Evolutionary conservation across 208 protist species (phyloP), one percentile per base, ranked within the genome.

Genomic region (Leishmania tarentolae): DNA sequence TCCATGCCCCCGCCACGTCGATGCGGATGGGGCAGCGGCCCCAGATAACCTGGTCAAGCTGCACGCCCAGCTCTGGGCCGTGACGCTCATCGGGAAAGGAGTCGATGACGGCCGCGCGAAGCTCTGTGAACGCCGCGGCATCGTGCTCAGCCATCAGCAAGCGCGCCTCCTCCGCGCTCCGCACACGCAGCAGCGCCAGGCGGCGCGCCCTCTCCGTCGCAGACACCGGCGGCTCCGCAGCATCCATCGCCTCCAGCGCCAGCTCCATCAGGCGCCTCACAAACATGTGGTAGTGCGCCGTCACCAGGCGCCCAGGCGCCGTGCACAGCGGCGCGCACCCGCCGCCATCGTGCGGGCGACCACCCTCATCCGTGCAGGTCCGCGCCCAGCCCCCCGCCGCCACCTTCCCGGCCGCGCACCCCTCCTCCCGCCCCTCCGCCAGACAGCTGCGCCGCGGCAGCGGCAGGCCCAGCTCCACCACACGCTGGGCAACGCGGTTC

Each of bases 1-100:
- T 91, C 92, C 92, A 95, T 47, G 83, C 92, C 6, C 92, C 88
- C 24, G 87, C 81, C 8, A 95, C 9, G 70, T 95, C 92, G 35
- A 95, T 83, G 21, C 92, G 90, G 3, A 87, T 84, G 11, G 91
- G 90, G 31, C 80, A 81, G 59, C 87, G 85, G 53, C 76, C 86
- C 87, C 85, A 89, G 69, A 93, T 84, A 35, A 92, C 84, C 68
- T 92, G 86, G 52, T 92, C 86, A 21, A 86, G 78, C 42, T 85
- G 81, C 50, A 89, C 81, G 15, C 80, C 59, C 28, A 86, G 56
- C 35, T 61, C 50, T 37, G 89, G 89, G 9, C 11, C 52, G 57
- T 83, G 61, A n/a, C 71, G 77, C 63, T 81, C 80, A 35, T 79
- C 76, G 21, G 75, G 76, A 44, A 84, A 79, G 35, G 76, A 81